These are phyloP conservation scores for Chaetomidium leptoderma DNA, from an alignment of 495 filamentous ascomycete species.

Conservation along the genomic window DNA sequence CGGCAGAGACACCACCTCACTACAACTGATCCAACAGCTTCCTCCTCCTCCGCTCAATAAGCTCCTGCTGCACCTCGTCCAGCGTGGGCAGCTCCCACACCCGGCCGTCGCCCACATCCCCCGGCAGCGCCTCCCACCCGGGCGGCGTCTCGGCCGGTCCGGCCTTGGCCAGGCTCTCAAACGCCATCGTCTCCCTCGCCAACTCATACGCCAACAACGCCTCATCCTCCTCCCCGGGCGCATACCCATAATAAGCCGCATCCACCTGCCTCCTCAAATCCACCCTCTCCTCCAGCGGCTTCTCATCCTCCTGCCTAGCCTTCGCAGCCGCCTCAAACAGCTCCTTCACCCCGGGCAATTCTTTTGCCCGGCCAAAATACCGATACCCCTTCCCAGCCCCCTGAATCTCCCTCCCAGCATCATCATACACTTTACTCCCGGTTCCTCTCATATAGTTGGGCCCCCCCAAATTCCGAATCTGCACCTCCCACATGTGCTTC, in stretches of 20 bases:
- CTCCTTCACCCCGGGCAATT: slow-evolving; percentile 94
- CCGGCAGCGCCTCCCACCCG: slow-evolving; percentile 82
- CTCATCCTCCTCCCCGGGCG: slow-evolving; percentile 89
- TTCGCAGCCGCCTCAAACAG: slow-evolving; percentile 78
- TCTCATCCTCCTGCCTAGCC: slow-evolving; percentile 49
- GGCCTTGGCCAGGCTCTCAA: slow-evolving; percentile 52
- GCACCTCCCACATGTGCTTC: slow-evolving; percentile 97
- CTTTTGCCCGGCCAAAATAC: slow-evolving; percentile 79
- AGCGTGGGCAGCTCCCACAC: slow-evolving; percentile 79
- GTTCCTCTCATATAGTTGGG: slow-evolving; percentile 97
- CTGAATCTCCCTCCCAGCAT: slow-evolving; percentile 84
- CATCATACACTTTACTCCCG: slow-evolving; percentile 74
- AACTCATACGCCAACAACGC: slow-evolving; percentile 76
- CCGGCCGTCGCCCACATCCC: slow-evolving; percentile 76
- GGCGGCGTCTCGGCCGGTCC: slow-evolving; percentile 41
- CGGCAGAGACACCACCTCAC: background rate
- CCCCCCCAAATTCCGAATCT: slow-evolving; percentile 88
- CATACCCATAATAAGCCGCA: slow-evolving; percentile 94
- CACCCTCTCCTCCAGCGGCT: slow-evolving; percentile 53
- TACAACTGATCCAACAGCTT: slow-evolving; percentile 64
- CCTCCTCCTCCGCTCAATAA: slow-evolving; percentile 79
- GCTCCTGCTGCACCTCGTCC: slow-evolving; percentile 88
- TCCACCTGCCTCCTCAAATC: slow-evolving; percentile 83
- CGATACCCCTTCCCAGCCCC: slow-evolving; percentile 86
- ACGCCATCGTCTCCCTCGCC: slow-evolving; percentile 76